A percentile compares a stretch with the other conserved stretches of the same genome.
These are phyloP conservation scores for Peziza echinospora DNA, from an alignment of 495 filamentous ascomycete species.

Conservation along the genomic window DNA sequence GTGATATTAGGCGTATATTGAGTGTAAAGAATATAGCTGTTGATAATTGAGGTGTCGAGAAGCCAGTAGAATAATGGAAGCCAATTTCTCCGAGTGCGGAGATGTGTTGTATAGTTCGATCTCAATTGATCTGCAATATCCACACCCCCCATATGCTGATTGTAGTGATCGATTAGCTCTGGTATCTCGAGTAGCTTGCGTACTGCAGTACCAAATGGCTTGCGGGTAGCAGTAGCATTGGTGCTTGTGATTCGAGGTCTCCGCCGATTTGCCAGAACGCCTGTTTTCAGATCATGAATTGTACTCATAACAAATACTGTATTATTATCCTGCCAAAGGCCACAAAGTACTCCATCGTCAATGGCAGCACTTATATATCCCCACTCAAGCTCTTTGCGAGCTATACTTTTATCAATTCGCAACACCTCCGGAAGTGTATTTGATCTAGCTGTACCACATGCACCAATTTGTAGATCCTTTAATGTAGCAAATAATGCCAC, in stretches of 20 bases:
- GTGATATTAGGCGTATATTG: too few species aligned
- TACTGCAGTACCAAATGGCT: background rate
- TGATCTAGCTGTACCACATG: background rate
- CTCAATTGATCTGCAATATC: constrained; percentile 17
- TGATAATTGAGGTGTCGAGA: constrained; percentile 13
- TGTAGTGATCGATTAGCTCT: constrained; percentile 15
- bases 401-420: background rate
- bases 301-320: background rate
- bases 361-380: background rate
- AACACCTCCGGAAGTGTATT: background rate
- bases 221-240: background rate
- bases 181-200: background rate
- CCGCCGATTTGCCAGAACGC: background rate
- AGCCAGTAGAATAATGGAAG: constrained; percentile 15
- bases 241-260: background rate
- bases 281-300: background rate
- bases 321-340: background rate
- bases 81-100: constrained; percentile 3
- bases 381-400: background rate
- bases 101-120: constrained; percentile 11
- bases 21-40: constrained; percentile 4
- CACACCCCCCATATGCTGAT: constrained; percentile 17
- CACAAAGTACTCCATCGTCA: background rate
- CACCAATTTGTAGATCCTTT: background rate
- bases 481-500: background rate